Evolutionary conservation across 2,329 filamentous ascomycete species (phyloP).

Genomic region (Cladosporium sp.): DNA sequence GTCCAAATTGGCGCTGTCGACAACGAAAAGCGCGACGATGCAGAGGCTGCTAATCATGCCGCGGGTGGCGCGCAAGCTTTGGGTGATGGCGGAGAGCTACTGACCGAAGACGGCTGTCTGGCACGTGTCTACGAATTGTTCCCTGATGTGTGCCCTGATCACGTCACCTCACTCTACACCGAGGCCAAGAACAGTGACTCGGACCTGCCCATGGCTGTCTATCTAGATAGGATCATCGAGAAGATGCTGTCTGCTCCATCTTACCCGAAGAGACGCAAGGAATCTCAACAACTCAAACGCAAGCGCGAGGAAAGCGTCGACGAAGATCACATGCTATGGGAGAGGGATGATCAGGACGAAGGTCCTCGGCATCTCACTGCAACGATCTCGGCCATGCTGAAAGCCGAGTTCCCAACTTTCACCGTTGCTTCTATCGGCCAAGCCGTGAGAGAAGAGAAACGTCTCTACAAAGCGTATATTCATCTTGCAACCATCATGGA

Average conservation of each 20-base stretch:
- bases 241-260: conserved; percentile 20
- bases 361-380: conserved; percentile 15
- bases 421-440: conserved; percentile 34
- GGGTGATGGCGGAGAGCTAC: not conserved
- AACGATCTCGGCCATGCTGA: conserved; percentile 29
- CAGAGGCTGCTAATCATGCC: not conserved
- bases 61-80: conserved; percentile 5
- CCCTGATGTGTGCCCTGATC: conserved; percentile 30
- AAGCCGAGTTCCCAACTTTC: conserved; percentile 39
- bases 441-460: conserved; percentile 26
- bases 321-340: conserved; percentile 22
- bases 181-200: conserved; percentile 14
- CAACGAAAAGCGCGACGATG: not conserved
- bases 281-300: conserved; percentile 23
- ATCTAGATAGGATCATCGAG: conserved; percentile 27
- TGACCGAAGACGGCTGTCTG: conserved; percentile 25
- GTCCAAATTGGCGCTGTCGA: no score
- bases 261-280: conserved; percentile 30
- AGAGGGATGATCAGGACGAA: conserved; percentile 19
- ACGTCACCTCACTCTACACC: conserved; percentile 25
- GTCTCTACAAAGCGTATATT: conserved; percentile 37
- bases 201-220: conserved; percentile 15
- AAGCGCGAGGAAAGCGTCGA: conserved; percentile 27
- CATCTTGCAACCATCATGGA: conserved; percentile 28
- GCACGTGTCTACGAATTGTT: conserved; percentile 29